Evolutionary conservation across 495 filamentous ascomycete genomes (phyloP), one percentile per base, ranked within the genome.

Genomic region (Hypoxylon lenormandii): DNA sequence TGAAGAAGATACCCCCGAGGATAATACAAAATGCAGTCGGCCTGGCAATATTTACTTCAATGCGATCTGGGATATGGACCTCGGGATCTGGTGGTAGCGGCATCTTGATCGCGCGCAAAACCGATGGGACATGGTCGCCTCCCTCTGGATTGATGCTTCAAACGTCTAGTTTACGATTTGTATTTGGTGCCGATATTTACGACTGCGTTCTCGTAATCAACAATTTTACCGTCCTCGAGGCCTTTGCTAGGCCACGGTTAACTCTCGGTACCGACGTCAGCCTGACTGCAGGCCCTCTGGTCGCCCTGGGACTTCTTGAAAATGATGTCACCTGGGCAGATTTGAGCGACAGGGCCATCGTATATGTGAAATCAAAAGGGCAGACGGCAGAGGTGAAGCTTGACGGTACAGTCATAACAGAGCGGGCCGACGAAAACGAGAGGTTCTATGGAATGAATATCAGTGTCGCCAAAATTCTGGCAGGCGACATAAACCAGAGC

Each of bases 161-260:
- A 74, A 96, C 93, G 0, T 88, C 91, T 1, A 92, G 89, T 3
- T 79, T 96, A 19, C 92, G 92, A n/a, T 97, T 97, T 73, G 82
- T 94, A 22, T 89, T 93, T 2, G 93, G 92, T 2, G 91, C 96
- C 28, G 93, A 97, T 68, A 92, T 96, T 60, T 97, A 97, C 81
- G 93, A 97, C 74, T 96, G 93, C 74, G 89, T 97, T 16, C 84
- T 97, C 0, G 88, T 97, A 5, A 93, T 97, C 76, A 97, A 96
- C 77, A 92, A 89, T 18, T 85, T 88, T 19, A 85, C 90, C 52
- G 92, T 91, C 5, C 80, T 97, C 26, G 90, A 94, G 53, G 85
- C 90, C 0, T 95, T 97, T 77, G 91, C 90, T 40, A 89, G 86
- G 47, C 80, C 94, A 11, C 87, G 89, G 37, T 86, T 90, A 61